Conservation (phyloP, 352 stramenopile genomes). For the Phytophthora boehmeriae region DNA sequence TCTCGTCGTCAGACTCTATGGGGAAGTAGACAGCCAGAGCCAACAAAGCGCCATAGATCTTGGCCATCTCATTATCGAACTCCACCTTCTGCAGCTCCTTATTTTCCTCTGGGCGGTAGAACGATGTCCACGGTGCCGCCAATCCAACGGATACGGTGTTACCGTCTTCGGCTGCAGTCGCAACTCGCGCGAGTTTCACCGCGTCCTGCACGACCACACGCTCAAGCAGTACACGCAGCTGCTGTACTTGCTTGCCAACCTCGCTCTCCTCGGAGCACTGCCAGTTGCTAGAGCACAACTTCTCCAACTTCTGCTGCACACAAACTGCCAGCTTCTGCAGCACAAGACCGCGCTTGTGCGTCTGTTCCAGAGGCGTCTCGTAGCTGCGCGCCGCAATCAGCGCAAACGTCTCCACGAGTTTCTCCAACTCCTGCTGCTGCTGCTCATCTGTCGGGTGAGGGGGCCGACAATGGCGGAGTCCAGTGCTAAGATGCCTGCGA, state of each 20-base stretch:
- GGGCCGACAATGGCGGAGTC: constrained; percentile 27
- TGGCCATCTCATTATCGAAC: constrained; percentile 53
- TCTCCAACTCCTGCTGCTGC: constrained; percentile 18
- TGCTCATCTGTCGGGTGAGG: constrained; percentile 5
- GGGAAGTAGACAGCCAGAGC: constrained; percentile 61
- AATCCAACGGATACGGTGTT: constrained; percentile 1
- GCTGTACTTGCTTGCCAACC: constrained; percentile 37
- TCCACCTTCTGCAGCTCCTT: constrained; percentile 33
- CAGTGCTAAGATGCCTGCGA: constrained; percentile 48
- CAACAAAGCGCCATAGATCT: constrained; percentile 52
- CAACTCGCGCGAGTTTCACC: constrained; percentile 11
- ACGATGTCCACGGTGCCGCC: constrained; percentile 50
- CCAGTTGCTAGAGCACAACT: constrained; percentile 40
- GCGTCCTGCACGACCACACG: constrained; percentile 45
- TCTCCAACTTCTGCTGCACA: constrained; percentile 24
- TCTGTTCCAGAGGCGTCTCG: constrained; percentile 35
- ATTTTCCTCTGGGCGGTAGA: constrained; percentile 52
- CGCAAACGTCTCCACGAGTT: constrained; percentile 37
- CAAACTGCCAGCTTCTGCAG: constrained; percentile 31
- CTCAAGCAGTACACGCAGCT: constrained; percentile 50
- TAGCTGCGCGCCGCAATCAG: constrained; percentile 48
- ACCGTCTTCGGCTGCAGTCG: not conserved
- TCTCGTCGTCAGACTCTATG: constrained; percentile 39
- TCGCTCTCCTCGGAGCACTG: constrained; percentile 21
- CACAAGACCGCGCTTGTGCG: constrained; percentile 46